phyloP scores from a whole-genome alignment of 2,329 filamentous ascomycete genomes.

The Diaporthe longicolla region DNA sequence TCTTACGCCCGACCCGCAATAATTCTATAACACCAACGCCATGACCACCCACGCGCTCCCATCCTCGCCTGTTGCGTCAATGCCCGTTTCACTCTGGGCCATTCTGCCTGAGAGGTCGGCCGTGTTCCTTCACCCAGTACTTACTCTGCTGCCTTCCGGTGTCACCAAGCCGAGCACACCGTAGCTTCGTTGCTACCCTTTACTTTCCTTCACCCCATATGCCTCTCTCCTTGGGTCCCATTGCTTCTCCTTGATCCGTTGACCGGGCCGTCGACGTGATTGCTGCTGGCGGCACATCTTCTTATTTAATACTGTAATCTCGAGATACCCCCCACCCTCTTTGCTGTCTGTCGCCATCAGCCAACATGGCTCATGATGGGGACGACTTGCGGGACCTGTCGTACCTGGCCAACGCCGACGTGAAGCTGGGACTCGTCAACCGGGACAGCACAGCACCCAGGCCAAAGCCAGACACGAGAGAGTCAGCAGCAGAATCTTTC shows the following conservation, averaged over 20 bases:
- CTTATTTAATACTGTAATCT: slow-evolving; percentile 28
- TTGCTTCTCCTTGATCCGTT: background rate
- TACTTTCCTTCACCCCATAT: slow-evolving; percentile 4
- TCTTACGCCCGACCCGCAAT: slow-evolving; percentile 22
- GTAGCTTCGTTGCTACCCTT: slow-evolving; percentile 22
- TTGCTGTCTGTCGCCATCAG: background rate
- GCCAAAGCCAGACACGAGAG: slow-evolving; percentile 11
- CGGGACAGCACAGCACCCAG: background rate
- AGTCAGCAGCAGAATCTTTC: slow-evolving; percentile 23
- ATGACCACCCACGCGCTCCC: slow-evolving; percentile 1
- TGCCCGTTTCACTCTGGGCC: slow-evolving; percentile 18
- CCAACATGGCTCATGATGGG: slow-evolving; percentile 27
- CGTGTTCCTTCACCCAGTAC: slow-evolving; percentile 21
- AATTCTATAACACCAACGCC: slow-evolving; percentile 28
- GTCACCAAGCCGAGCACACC: slow-evolving; percentile 5
- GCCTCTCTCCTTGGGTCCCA: background rate
- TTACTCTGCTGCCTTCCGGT: slow-evolving; percentile 27
- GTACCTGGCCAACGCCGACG: slow-evolving; percentile 6
- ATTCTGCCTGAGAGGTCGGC: background rate
- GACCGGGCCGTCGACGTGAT: slow-evolving; percentile 2
- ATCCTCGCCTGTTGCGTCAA: slow-evolving; percentile 26
- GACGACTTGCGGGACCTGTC: slow-evolving; percentile 9
- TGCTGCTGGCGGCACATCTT: slow-evolving; percentile 36
- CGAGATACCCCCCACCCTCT: background rate
- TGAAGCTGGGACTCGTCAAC: background rate